Base-by-base conservation (phyloP, 177 flowering plant genomes). In the Telopea speciosissima region DNA sequence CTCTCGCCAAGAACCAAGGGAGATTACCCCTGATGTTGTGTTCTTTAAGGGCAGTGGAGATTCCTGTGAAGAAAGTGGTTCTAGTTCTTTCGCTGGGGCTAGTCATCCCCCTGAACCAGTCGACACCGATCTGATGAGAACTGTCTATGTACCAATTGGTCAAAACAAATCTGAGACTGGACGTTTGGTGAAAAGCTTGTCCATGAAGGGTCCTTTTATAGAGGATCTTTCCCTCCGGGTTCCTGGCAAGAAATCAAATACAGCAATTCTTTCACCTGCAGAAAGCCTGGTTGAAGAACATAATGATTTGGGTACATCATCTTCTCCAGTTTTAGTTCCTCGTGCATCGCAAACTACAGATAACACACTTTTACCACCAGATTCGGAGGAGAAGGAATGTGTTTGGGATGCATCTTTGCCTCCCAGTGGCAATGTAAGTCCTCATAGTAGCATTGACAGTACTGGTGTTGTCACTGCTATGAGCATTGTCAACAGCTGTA, bases 391-490 rank as follows among this genome's bases (percentile, higher is more conserved):
- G 76, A 87, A 84, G 79, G 98, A 88, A 75, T 89, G 95, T 75
- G 83, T 93, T 42, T 93, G 98, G 98, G 98, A 93, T 82, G 86
- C 93, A 76, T 93, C 95, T 63, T 83, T 93, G 84, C 98, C 97
- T 71, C 89, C 98, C 23, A 89, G 97, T 80, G 90, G 92, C 59
- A 92, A 89, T 82, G 92, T 89, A 11, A 92, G 98, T 70, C 98
- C 98, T 28, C 92, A 66, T 60, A 91, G 96, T 77, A 89, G 97
- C 76, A 83, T 89, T 60, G 97, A 84, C 33, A 87, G 90, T 79
- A 80, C 81, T 26, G 85, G 93, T 70, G 89, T 90, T 70, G 86
- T 83, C 62, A 89, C 87, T 28, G 88, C 95, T 72, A 90, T 89
- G 98, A 93, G 96, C 73, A 80, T 89, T 71, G 96, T 80, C 67